These are phyloP conservation scores for Metschnikowia continentalis DNA, from an alignment of 805 yeast species.

Conservation along the genomic window DNA sequence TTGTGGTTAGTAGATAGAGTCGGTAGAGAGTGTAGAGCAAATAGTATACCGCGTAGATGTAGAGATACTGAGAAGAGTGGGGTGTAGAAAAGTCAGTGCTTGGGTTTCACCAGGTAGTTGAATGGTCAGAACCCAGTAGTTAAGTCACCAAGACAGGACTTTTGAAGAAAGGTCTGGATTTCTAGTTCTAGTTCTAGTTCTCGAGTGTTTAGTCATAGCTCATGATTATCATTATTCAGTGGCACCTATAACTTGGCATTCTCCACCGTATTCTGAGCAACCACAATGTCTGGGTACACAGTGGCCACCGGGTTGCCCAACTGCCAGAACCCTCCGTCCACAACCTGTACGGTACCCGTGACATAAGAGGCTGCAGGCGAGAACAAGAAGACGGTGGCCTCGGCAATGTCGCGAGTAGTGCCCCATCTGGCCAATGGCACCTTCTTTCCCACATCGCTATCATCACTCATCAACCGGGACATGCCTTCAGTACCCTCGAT, in stretches of 20 bases:
- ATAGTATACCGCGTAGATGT: too few relatives aligned
- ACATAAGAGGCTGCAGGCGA: constrained; percentile 78
- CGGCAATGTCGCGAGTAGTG: constrained; percentile 73
- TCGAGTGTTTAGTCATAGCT: too few relatives aligned
- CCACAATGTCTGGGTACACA: constrained; percentile 31
- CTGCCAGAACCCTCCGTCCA: constrained; percentile 93
- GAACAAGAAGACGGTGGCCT: constrained; percentile 77
- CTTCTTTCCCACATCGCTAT: constrained; percentile 29
- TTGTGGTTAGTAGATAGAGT: too few relatives aligned
- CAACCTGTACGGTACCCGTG: constrained; percentile 73
- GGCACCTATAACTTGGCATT: constrained; percentile 20
- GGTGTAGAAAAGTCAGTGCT: too few relatives aligned
- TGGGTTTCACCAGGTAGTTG: too few relatives aligned
- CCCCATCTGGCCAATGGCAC: constrained; percentile 73
- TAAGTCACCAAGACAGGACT: too few relatives aligned
- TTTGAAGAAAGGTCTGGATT: too few relatives aligned
- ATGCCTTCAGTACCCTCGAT: constrained; percentile 86
- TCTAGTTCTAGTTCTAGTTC: too few relatives aligned
- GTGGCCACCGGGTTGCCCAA: constrained; percentile 44
- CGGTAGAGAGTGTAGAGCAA: too few relatives aligned
- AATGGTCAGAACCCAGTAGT: too few relatives aligned
- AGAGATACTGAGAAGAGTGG: too few relatives aligned
- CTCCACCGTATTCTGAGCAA: constrained; percentile 25
- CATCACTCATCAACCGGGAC: constrained; percentile 48
- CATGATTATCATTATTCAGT: too few relatives aligned